Evolutionary conservation across 345 rosid species (phyloP).

Genomic region (Syzygium aromaticum): DNA sequence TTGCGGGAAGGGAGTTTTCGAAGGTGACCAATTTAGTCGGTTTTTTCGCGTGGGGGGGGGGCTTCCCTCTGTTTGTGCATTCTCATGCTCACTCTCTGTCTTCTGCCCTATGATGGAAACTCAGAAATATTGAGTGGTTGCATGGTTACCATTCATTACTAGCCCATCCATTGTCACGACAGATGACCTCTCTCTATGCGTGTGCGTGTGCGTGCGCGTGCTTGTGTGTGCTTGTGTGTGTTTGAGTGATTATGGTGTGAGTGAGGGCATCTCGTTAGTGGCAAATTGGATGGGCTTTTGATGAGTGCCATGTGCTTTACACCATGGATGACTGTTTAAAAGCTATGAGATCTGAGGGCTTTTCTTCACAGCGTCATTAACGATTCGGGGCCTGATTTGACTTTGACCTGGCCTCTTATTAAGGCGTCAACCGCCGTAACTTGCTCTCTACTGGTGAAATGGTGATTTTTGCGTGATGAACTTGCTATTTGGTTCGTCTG

Average conservation of each 20-base stretch:
- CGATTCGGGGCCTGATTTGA: not conserved
- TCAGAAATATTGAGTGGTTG: not conserved
- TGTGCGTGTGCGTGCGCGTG: not conserved
- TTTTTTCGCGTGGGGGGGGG: not conserved
- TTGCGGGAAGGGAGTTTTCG: not conserved
- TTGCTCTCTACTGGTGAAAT: not conserved
- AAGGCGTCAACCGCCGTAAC: not conserved
- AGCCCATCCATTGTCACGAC: not conserved
- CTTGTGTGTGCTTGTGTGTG: not conserved
- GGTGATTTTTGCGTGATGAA: not conserved
- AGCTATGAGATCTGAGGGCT: conserved; percentile 16
- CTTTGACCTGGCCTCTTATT: not conserved
- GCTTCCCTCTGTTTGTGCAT: not conserved
- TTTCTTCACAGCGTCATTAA: not conserved
- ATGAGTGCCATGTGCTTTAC: not conserved
- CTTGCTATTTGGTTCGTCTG: not conserved
- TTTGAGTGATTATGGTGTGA: not conserved
- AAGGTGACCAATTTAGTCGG: not conserved
- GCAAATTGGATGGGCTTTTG: conserved; percentile 3
- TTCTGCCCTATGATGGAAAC: conserved; percentile 6
- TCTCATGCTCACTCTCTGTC: not conserved
- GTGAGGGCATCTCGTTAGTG: not conserved
- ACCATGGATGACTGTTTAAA: conserved; percentile 1
- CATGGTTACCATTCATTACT: not conserved
- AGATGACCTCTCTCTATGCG: not conserved